Conservation (phyloP, 192 early-diverging fungal genomes). For the Coemansia sp. region DNA sequence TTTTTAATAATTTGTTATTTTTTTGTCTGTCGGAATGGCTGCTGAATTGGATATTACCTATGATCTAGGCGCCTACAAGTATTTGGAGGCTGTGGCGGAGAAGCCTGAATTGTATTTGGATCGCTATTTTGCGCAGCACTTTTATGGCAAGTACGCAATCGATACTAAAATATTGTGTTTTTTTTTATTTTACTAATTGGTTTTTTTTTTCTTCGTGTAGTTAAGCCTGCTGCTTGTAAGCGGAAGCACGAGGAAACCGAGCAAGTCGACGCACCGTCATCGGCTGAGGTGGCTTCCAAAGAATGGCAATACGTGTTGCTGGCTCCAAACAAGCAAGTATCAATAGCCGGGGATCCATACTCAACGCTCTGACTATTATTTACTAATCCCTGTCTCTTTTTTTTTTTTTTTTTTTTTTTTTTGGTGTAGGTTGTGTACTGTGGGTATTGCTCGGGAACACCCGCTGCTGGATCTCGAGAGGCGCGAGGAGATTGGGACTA, state of each 20-base stretch:
- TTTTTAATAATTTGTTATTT: background rate
- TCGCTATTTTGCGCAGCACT: constrained; percentile 30
- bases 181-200: background rate
- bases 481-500: constrained; percentile 6
- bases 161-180: background rate
- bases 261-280: background rate
- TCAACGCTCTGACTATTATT: background rate
- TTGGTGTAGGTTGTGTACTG: constrained; percentile 27
- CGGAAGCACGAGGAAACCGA: constrained; percentile 26
- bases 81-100: constrained; percentile 15
- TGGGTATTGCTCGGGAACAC: constrained; percentile 32
- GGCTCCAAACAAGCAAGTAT: constrained; percentile 36
- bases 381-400: background rate
- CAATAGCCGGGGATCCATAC: background rate
- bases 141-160: constrained; percentile 11
- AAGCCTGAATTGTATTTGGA: constrained; percentile 22
- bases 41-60: constrained; percentile 21
- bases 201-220: background rate
- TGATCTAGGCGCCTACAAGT: constrained; percentile 25
- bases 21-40: background rate
- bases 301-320: constrained; percentile 44
- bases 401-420: background rate
- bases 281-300: background rate
- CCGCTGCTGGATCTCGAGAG: constrained; percentile 17
- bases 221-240: constrained; percentile 17